Percentiles rank a stretch among this genome's conserved stretches.
Evolutionary conservation across 192 early-diverging fungal species (phyloP).

Genomic region (Gamsiella multidivaricata): DNA sequence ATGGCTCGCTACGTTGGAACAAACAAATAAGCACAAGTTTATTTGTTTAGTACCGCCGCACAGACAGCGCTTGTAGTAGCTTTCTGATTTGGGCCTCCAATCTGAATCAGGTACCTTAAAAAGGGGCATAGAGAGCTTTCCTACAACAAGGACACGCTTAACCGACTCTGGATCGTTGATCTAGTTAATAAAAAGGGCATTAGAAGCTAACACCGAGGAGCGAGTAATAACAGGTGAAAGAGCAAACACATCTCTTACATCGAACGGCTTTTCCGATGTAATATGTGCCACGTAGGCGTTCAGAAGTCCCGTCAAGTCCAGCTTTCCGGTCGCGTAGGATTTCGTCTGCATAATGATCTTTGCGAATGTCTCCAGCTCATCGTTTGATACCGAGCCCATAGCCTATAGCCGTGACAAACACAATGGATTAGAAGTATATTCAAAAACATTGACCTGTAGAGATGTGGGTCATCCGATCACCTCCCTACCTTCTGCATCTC

Average conservation of each 20-base stretch:
- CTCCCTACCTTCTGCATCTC: constrained; percentile 41
- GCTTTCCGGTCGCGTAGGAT: constrained; percentile 24
- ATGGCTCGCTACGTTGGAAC: constrained; percentile 28
- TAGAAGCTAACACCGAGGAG: neutral
- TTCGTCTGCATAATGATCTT: constrained; percentile 49
- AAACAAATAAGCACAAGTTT: neutral
- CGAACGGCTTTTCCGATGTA: constrained; percentile 30
- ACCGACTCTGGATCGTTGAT: constrained; percentile 24
- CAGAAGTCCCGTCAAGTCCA: constrained; percentile 25
- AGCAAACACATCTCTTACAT: constrained; percentile 40
- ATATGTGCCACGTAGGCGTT: constrained; percentile 32
- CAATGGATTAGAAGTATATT: too few species aligned
- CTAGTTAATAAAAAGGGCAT: constrained; percentile 4
- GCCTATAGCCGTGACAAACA: constrained; percentile 9
- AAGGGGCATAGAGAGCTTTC: constrained; percentile 38
- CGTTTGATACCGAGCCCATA: constrained; percentile 38
- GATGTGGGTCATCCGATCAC: neutral
- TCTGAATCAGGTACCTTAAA: too few species aligned
- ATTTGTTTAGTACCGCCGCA: too few species aligned
- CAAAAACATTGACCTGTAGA: neutral
- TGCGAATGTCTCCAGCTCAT: constrained; percentile 35
- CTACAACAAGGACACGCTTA: constrained; percentile 38
- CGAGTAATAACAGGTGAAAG: neutral
- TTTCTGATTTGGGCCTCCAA: too few species aligned
- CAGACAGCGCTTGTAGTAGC: too few species aligned